Evolutionary conservation across 2,329 filamentous ascomycete genomes (phyloP).

Genomic region (Sclerotinia trifoliorum): DNA sequence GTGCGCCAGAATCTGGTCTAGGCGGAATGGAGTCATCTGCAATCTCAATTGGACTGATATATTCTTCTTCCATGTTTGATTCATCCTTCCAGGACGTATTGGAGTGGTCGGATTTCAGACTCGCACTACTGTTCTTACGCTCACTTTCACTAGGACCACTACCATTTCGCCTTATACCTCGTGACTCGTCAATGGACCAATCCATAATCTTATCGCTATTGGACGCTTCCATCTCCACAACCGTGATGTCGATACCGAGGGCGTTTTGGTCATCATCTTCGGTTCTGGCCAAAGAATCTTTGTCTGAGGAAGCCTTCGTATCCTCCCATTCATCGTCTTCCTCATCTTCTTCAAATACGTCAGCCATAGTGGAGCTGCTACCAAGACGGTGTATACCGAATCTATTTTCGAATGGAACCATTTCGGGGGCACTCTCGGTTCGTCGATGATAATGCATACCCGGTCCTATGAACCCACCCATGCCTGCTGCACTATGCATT

Average conservation of each 20-base stretch:
- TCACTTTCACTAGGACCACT: conserved; percentile 49
- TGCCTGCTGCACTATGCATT: conserved; percentile 74
- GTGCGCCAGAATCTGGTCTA: conserved; percentile 39
- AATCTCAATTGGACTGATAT: conserved; percentile 43
- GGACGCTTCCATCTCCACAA: conserved; percentile 46
- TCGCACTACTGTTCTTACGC: conserved; percentile 40
- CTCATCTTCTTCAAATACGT: conserved; percentile 84
- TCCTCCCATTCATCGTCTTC: conserved; percentile 51
- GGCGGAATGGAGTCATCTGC: conserved; percentile 42
- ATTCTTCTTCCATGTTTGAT: conserved; percentile 49
- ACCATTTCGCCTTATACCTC: conserved; percentile 45
- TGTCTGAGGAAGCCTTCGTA: conserved; percentile 38
- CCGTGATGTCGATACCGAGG: conserved; percentile 46
- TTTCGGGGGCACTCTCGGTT: conserved; percentile 75
- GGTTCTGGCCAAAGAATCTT: conserved; percentile 38
- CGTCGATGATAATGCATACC: conserved; percentile 75
- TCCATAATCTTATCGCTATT: conserved; percentile 45
- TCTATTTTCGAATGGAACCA: conserved; percentile 60
- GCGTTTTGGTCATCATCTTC: conserved; percentile 42
- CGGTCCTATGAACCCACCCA: conserved; percentile 65
- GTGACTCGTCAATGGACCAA: conserved; percentile 42
- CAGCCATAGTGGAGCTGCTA: conserved; percentile 74
- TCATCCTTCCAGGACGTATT: conserved; percentile 53
- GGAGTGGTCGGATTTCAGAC: conserved; percentile 49
- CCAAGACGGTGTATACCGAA: conserved; percentile 60